Conservation (phyloP, 1,139 yeast species). For the Suhomyces taliae region DNA sequence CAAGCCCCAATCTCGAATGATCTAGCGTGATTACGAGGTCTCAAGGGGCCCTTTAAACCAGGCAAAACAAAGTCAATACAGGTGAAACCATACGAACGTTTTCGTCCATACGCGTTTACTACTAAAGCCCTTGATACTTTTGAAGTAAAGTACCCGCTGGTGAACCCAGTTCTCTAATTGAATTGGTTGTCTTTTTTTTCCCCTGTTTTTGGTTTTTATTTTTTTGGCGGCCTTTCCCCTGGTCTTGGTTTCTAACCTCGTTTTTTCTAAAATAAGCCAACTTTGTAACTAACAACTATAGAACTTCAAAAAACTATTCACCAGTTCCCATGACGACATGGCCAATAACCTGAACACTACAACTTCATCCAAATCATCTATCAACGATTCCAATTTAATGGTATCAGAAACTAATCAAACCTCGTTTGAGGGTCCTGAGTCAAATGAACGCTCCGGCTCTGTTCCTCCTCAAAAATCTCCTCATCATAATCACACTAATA, state of each 20-base stretch:
- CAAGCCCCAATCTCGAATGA: too few species aligned
- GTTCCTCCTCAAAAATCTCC: background rate
- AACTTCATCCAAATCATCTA: background rate
- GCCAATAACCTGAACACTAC: background rate
- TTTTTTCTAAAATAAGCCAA: too few species aligned
- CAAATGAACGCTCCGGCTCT: background rate
- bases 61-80: too few species aligned
- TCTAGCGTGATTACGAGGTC: too few species aligned
- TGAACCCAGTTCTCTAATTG: too few species aligned
- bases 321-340: conserved; percentile 6
- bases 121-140: too few species aligned
- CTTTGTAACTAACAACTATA: background rate
- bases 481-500: background rate
- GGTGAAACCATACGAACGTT: too few species aligned
- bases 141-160: too few species aligned
- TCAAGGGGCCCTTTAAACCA: too few species aligned
- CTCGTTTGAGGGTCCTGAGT: background rate
- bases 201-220: too few species aligned
- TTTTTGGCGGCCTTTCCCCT: background rate
- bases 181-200: too few species aligned
- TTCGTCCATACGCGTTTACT: too few species aligned
- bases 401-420: background rate
- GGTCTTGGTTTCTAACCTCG: background rate
- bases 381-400: background rate
- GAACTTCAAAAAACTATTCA: conserved; percentile 18